A percentile compares a stretch with the other conserved stretches of the same genome.
Conservation (phyloP, 1,139 yeast genomes). For the Sugiyamaella xylanicola region DNA sequence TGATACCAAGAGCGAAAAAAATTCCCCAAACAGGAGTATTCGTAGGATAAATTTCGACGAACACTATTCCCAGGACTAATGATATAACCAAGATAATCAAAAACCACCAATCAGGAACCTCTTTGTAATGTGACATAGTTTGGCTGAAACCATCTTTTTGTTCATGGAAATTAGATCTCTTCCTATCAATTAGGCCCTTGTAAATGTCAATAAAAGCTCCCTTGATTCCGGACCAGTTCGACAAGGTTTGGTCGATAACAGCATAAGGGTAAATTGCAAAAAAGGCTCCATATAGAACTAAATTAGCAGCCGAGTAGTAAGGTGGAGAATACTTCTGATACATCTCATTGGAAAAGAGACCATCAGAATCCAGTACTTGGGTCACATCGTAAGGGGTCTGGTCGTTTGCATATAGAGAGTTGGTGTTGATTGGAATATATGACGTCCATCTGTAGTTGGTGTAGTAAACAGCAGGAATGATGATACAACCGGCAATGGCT, state of each 20-base stretch:
- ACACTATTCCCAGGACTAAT: constrained; percentile 52
- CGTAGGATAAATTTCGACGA: constrained; percentile 46
- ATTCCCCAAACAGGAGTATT: constrained; percentile 57
- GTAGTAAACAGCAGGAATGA: constrained; percentile 52
- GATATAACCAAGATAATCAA: constrained; percentile 50
- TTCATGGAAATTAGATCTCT: constrained; percentile 12
- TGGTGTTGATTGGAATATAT: constrained; percentile 58
- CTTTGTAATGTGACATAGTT: constrained; percentile 33
- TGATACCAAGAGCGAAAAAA: constrained; percentile 58
- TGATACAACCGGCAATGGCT: constrained; percentile 46
- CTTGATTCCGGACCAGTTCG: constrained; percentile 31
- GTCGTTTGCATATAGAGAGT: constrained; percentile 51
- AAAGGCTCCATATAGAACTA: constrained; percentile 43
- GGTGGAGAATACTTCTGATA: constrained; percentile 53
- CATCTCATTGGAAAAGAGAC: constrained; percentile 40
- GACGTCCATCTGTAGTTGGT: constrained; percentile 55
- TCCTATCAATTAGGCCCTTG: constrained; percentile 17
- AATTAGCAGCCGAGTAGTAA: constrained; percentile 45
- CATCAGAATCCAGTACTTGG: constrained; percentile 46
- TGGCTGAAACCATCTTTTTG: constrained; percentile 18
- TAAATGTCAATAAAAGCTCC: constrained; percentile 29
- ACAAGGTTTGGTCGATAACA: constrained; percentile 31
- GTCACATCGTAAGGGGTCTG: constrained; percentile 50
- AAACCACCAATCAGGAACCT: constrained; percentile 69
- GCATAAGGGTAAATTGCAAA: constrained; percentile 39